Evolutionary conservation across 1,284 basidiomycete species (phyloP).

Genomic region (Farysia itapuensis): DNA sequence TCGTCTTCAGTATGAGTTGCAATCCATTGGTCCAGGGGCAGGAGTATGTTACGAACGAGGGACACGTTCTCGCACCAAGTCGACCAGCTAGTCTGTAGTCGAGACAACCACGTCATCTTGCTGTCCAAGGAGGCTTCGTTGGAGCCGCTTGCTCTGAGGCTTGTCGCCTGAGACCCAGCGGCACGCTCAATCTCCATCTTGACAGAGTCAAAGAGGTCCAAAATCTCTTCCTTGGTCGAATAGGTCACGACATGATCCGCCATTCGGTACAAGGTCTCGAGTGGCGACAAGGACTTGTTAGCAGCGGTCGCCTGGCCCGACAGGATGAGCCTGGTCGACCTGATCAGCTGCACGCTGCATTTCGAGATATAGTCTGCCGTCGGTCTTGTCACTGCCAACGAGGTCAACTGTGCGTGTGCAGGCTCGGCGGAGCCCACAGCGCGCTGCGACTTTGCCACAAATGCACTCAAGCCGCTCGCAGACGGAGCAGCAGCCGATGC

Average conservation of each 20-base stretch:
- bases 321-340: constrained; percentile 26
- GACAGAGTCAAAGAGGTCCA: constrained; percentile 41
- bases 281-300: constrained; percentile 2
- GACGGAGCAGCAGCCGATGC: not conserved
- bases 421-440: no score
- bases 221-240: constrained; percentile 3
- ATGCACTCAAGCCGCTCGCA: constrained; percentile 23
- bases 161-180: constrained; percentile 16
- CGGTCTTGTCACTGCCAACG: no score
- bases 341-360: constrained; percentile 16
- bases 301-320: not conserved
- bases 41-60: constrained; percentile 22
- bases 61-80: constrained; percentile 36
- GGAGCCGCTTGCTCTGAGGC: constrained; percentile 19
- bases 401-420: no score
- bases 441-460: constrained; percentile 15
- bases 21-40: constrained; percentile 18
- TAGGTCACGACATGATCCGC: constrained; percentile 12
- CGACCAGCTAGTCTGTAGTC: constrained; percentile 34
- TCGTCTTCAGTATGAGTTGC: not conserved
- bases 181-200: constrained; percentile 50
- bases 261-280: constrained; percentile 32
- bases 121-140: constrained; percentile 8
- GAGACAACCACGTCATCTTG: constrained; percentile 29
- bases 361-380: constrained; percentile 17